Evolutionary conservation across 1,284 basidiomycete genomes (phyloP).

Genomic region (Leccinum cinnamomeum): DNA sequence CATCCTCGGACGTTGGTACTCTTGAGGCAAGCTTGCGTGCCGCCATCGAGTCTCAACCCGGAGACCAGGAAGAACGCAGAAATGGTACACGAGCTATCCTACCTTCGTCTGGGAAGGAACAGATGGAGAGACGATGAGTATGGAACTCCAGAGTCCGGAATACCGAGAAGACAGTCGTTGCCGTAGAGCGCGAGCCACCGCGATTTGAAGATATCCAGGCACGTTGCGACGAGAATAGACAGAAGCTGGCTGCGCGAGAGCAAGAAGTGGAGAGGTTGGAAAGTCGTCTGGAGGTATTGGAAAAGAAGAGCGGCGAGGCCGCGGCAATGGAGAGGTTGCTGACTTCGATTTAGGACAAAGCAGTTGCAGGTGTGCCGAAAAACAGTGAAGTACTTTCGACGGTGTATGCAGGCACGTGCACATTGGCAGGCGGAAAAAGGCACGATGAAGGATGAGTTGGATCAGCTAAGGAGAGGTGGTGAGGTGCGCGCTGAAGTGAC

Average conservation of each 20-base stretch:
- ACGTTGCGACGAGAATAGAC: constrained; percentile 52
- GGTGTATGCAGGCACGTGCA: too few relatives aligned
- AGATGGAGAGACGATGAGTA: constrained; percentile 58
- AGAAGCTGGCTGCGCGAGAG: constrained; percentile 43
- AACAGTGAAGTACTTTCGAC: constrained; percentile 50
- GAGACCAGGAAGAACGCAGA: constrained; percentile 63
- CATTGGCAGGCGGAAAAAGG: constrained; percentile 16
- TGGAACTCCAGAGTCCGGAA: constrained; percentile 54
- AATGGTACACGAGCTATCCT: constrained; percentile 57
- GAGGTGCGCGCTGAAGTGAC: constrained; percentile 51
- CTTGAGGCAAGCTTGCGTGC: constrained; percentile 62
- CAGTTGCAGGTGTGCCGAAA: constrained; percentile 39
- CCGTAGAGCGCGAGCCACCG: constrained; percentile 62
- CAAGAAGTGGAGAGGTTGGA: constrained; percentile 48
- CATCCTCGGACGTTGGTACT: constrained; percentile 42
- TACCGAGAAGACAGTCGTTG: constrained; percentile 60
- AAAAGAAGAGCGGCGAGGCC: constrained; percentile 45
- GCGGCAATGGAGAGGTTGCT: constrained; percentile 42
- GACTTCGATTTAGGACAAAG: constrained; percentile 37
- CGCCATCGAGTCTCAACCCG: constrained; percentile 54
- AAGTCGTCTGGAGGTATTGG: constrained; percentile 44
- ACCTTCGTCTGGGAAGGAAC: constrained; percentile 59
- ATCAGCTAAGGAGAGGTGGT: constrained; percentile 30
- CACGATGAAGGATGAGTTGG: constrained; percentile 52
- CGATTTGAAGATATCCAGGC: constrained; percentile 52